Percentiles rank a stretch among this genome's conserved stretches.
Conservation (phyloP, 805 yeast genomes). For the Wickerhamomyces strasburgensis region DNA sequence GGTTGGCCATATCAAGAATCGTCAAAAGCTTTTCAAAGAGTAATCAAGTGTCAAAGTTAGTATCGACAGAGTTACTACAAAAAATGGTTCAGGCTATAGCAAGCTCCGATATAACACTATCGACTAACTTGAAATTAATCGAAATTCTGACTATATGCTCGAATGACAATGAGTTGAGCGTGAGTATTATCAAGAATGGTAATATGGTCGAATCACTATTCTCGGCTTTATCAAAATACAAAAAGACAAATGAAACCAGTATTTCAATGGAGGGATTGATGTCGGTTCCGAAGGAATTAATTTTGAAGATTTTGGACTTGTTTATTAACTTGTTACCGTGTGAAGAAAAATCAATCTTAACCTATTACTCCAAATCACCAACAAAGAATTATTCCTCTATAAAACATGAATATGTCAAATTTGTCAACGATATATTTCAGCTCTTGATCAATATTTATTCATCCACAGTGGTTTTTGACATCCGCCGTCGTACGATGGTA, state of each 20-base stretch:
- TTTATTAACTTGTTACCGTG: slow-evolving; percentile 56
- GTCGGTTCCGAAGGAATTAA: slow-evolving; percentile 65
- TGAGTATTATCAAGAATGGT: slow-evolving; percentile 41
- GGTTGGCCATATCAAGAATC: slow-evolving; percentile 58
- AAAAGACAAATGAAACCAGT: slow-evolving; percentile 29
- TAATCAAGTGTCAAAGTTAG: slow-evolving; percentile 43
- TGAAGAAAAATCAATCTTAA: slow-evolving; percentile 25
- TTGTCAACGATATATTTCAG: slow-evolving; percentile 45
- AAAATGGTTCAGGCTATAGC: slow-evolving; percentile 28
- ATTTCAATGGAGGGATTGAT: slow-evolving; percentile 65
- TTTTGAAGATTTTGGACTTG: slow-evolving; percentile 49
- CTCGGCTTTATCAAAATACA: slow-evolving; percentile 47
- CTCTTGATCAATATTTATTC: slow-evolving; percentile 60
- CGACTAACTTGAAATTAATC: slow-evolving; percentile 29
- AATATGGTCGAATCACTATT: slow-evolving; percentile 43
- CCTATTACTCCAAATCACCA: slow-evolving; percentile 15
- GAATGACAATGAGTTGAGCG: slow-evolving; percentile 36
- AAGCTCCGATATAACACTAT: slow-evolving; percentile 25
- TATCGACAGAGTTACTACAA: slow-evolving; percentile 31
- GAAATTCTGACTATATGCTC: slow-evolving; percentile 41
- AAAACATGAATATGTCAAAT: slow-evolving; percentile 25
- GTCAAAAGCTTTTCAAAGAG: slow-evolving; percentile 43
- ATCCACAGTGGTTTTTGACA: slow-evolving; percentile 63
- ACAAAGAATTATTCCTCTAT: slow-evolving; percentile 22
- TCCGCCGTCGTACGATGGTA: slow-evolving; percentile 53